A percentile compares a stretch with the other conserved stretches of the same genome.
These are phyloP conservation scores for Wickerhamiella qilinensis DNA, from an alignment of 805 yeast genomes.

Conservation along the genomic window DNA sequence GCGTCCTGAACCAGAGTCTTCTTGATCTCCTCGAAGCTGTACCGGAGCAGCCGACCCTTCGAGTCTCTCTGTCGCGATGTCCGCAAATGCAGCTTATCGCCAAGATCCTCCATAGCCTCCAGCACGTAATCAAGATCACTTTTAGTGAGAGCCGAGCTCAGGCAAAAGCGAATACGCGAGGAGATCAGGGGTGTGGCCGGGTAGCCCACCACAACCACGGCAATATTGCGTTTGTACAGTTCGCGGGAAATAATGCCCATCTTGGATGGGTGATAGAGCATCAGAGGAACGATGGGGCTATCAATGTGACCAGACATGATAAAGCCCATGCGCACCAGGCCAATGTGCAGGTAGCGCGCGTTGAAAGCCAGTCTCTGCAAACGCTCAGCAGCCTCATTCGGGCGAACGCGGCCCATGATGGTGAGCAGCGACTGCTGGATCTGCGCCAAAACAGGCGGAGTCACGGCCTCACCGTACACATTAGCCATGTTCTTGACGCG, in stretches of 20 bases:
- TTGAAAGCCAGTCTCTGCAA: constrained; percentile 89
- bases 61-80: constrained; percentile 8
- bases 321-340: constrained; percentile 82
- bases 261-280: constrained; percentile 79
- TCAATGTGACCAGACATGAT: constrained; percentile 91
- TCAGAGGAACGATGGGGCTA: constrained; percentile 85
- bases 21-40: constrained; percentile 16
- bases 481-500: constrained; percentile 59
- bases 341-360: constrained; percentile 81
- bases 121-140: constrained; percentile 59
- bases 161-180: constrained; percentile 84
- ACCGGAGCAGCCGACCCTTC: constrained; percentile 11
- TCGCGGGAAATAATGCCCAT: constrained; percentile 85
- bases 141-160: constrained; percentile 81
- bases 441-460: constrained; percentile 88
- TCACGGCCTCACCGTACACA: constrained; percentile 65
- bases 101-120: constrained; percentile 12
- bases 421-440: constrained; percentile 65
- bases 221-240: constrained; percentile 65
- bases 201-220: constrained; percentile 92
- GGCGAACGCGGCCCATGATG: constrained; percentile 65
- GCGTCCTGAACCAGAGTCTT: constrained; percentile 15
- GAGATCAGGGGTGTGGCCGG: constrained; percentile 92
- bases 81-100: constrained; percentile 10
- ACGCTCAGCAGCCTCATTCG: constrained; percentile 88